Evolutionary conservation across 2,329 filamentous ascomycete genomes (phyloP).

Genomic region (Sordariomycetes sp.): DNA sequence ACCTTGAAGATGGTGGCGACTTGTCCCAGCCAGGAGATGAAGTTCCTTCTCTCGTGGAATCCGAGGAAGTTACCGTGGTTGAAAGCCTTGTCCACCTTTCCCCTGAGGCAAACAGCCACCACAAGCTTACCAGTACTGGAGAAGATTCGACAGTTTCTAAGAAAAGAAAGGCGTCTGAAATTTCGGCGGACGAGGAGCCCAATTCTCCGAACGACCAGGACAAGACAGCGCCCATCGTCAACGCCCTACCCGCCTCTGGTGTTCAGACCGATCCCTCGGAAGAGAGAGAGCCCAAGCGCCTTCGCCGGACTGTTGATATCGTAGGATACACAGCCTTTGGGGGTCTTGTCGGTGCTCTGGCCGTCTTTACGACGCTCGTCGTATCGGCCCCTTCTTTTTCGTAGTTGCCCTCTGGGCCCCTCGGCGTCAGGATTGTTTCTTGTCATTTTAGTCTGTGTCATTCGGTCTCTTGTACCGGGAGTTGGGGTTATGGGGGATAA

Average conservation of each 20-base stretch:
- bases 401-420: not conserved
- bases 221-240: not conserved
- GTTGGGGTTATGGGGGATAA: not conserved
- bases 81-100: not conserved
- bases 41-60: not conserved
- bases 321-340: slow-evolving; percentile 25
- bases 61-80: not conserved
- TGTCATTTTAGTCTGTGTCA: not conserved
- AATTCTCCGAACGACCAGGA: not conserved
- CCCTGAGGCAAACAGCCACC: not conserved
- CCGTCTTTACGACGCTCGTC: slow-evolving; percentile 23
- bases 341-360: slow-evolving; percentile 20
- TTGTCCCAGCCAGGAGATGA: not conserved
- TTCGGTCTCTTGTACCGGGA: not conserved
- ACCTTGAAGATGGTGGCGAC: not conserved
- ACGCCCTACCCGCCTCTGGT: not conserved
- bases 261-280: not conserved
- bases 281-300: slow-evolving; percentile 14
- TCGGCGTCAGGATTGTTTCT: not conserved
- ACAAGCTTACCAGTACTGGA: not conserved
- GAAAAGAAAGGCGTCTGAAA: slow-evolving; percentile 8
- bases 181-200: slow-evolving; percentile 3
- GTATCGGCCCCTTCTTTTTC: slow-evolving; percentile 21
- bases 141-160: not conserved
- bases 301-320: slow-evolving; percentile 17